Base-by-base conservation (phyloP, 441 rosid species). In the Raphanus hybrid region DNA sequence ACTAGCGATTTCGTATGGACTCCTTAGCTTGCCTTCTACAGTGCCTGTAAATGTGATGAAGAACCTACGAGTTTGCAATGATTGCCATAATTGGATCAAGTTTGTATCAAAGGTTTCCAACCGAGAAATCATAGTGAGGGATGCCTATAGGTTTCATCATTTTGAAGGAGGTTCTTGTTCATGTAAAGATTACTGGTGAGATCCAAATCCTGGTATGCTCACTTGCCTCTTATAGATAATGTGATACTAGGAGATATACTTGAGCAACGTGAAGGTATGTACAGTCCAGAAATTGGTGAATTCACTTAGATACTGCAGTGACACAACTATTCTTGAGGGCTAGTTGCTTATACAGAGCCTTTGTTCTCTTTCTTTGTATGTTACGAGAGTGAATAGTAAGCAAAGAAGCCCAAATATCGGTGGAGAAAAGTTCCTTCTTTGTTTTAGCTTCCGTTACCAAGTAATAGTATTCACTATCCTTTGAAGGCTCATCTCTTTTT, bases 71-170 rank as follows among this genome's bases (percentile, higher is more conserved):
- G 88, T 88, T 32, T 87, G 92, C 77, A 86, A 80, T 4, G 90
- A 87, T 70, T 88, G 92, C 71, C 94, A 90, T 67, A 81, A 78
- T 43, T 87, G 94, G 94, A 84, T 88, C 50, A 90, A 87, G 80
- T 90, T 73, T 79, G 86, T 87, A 18, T 90, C 94, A 2, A 83
- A 82, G 85, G 70, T 86, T 68, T 77, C 86, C 8, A 87, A 82
- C 70, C 82, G 90, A 52, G 80, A 66, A 34, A 88, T 90, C 74
- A 60, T 88, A 41, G 88, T 90, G 57, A 81, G 94, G 61, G 94
- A 90, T 75, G 82, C 88, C 1, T 86, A 85, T 75, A 89, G 92
- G 75, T 90, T 85, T 83, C 92, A 88, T 86, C 92, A 87, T 82
- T 90, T 90, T 70, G 81, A 81, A 79, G 77, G 60, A 10, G 92